These are phyloP conservation scores for Elsinoe fawcettii DNA, from an alignment of 2,329 filamentous ascomycete species.

Conservation along the genomic window DNA sequence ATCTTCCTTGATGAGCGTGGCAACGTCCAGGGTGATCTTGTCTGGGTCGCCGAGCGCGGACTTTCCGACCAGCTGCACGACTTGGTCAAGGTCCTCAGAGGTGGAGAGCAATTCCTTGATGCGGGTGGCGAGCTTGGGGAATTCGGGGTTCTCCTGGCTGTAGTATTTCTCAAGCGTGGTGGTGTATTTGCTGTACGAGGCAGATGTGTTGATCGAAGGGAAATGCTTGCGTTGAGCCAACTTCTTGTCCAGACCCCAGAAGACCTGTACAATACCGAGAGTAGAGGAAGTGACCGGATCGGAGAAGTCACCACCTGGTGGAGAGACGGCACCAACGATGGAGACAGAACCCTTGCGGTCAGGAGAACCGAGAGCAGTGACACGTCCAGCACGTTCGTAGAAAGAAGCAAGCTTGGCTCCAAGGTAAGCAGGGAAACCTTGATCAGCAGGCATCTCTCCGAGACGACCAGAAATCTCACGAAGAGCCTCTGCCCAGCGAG, in stretches of 20 bases:
- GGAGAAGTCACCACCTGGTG: conserved; percentile 97
- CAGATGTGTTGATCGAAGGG: conserved; percentile 90
- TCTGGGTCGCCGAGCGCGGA: conserved; percentile 90
- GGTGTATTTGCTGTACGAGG: conserved; percentile 97
- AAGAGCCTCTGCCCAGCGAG: conserved; percentile 95
- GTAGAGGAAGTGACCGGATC: conserved; percentile 93
- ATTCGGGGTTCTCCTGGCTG: conserved; percentile 86
- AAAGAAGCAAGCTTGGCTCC: conserved; percentile 96
- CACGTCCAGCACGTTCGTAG: conserved; percentile 94
- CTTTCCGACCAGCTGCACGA: conserved; percentile 97
- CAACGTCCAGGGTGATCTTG: conserved; percentile 96
- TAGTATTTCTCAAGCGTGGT: conserved; percentile 85
- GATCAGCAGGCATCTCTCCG: conserved; percentile 98
- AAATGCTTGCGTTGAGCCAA: conserved; percentile 98
- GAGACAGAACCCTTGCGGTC: conserved; percentile 87
- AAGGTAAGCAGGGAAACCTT: conserved; percentile 97
- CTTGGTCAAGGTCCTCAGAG: conserved; percentile 95
- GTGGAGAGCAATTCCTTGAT: conserved; percentile 90
- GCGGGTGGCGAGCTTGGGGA: conserved; percentile 83
- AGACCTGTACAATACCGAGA: conserved; percentile 95
- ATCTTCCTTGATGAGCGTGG: conserved; percentile 89
- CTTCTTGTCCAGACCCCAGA: conserved; percentile 99
- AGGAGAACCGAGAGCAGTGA: conserved; percentile 77
- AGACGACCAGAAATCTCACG: conserved; percentile 98
- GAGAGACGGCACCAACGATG: conserved; percentile 94